A percentile compares a stretch with the other conserved stretches of the same genome.
These are phyloP conservation scores for Trichoderma asperelloides DNA, from an alignment of 495 filamentous ascomycete species.

Conservation along the genomic window DNA sequence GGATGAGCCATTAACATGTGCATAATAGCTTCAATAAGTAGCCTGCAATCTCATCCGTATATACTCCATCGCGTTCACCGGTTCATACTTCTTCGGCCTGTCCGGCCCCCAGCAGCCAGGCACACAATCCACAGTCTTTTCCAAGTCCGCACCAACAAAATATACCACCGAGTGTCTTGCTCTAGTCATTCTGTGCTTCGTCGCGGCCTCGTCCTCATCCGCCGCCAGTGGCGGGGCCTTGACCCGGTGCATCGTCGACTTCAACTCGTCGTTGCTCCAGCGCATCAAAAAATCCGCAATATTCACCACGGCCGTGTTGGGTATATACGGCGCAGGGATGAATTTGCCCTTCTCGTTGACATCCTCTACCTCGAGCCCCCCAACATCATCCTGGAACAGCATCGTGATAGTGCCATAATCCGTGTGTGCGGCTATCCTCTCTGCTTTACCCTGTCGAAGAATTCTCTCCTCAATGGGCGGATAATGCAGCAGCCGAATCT, in stretches of 20 bases:
- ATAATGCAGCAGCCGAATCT: conserved; percentile 53
- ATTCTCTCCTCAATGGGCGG: conserved; percentile 31
- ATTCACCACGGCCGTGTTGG: conserved; percentile 29
- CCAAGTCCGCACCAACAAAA: neutral
- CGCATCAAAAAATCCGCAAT: conserved; percentile 29
- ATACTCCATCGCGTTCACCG: neutral
- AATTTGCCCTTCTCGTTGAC: conserved; percentile 5
- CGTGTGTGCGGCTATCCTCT: conserved; percentile 26
- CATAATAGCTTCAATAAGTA: neutral
- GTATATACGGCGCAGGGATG: neutral
- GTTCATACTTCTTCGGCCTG: conserved; percentile 5
- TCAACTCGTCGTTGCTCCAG: conserved; percentile 11
- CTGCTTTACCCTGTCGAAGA: neutral
- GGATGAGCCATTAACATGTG: neutral
- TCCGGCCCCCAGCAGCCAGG: neutral
- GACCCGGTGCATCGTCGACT: conserved; percentile 8
- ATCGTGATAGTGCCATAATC: conserved; percentile 34
- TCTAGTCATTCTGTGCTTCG: neutral
- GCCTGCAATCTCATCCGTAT: neutral
- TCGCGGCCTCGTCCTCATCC: neutral
- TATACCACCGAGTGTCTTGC: neutral
- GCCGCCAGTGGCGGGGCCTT: neutral
- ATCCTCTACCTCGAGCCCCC: conserved; percentile 31
- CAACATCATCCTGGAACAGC: conserved; percentile 31
- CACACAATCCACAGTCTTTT: neutral